Percentiles rank a stretch among this genome's conserved stretches.
Evolutionary conservation across 2,329 filamentous ascomycete species (phyloP).

Genomic region (Stagonosporopsis chrysanthemi): DNA sequence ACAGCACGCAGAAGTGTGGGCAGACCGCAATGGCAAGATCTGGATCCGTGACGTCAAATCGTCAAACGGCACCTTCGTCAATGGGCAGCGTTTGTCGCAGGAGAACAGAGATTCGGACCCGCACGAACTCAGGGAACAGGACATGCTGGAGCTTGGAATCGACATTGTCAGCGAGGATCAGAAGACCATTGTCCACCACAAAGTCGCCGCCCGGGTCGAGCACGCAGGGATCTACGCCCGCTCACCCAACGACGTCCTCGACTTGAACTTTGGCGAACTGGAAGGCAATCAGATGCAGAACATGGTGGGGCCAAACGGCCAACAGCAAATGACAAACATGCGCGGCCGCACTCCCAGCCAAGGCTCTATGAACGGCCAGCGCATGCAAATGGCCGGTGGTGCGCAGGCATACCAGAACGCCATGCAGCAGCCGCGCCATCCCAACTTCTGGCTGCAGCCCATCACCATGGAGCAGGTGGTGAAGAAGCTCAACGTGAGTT

Average conservation of each 20-base stretch:
- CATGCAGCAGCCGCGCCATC: slow-evolving; percentile 75
- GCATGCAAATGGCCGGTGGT: slow-evolving; percentile 65
- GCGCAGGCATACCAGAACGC: slow-evolving; percentile 62
- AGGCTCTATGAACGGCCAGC: slow-evolving; percentile 69
- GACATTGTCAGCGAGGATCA: slow-evolving; percentile 99
- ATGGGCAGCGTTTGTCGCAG: slow-evolving; percentile 84
- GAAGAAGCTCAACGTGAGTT: slow-evolving; percentile 79
- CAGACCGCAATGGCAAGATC: slow-evolving; percentile 82
- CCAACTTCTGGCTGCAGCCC: slow-evolving; percentile 85
- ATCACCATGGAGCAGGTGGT: slow-evolving; percentile 91
- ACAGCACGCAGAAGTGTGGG: slow-evolving; percentile 96
- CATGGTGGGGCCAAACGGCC: slow-evolving; percentile 70
- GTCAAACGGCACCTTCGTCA: slow-evolving; percentile 98
- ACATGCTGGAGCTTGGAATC: slow-evolving; percentile 93
- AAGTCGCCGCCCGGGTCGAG: slow-evolving; percentile 95
- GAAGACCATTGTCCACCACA: slow-evolving; percentile 97
- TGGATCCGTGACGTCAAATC: slow-evolving; percentile 98
- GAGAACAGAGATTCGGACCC: slow-evolving; percentile 97
- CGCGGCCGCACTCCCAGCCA: slow-evolving; percentile 67
- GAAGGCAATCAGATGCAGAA: slow-evolving; percentile 77
- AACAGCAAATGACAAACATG: slow-evolving; percentile 69
- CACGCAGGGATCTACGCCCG: slow-evolving; percentile 85
- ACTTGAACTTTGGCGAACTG: slow-evolving; percentile 91
- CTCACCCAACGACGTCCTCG: slow-evolving; percentile 74
- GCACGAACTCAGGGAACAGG: slow-evolving; percentile 88